These are phyloP conservation scores for Usnea hakonensis DNA, from an alignment of 495 filamentous ascomycete genomes.

Conservation along the genomic window DNA sequence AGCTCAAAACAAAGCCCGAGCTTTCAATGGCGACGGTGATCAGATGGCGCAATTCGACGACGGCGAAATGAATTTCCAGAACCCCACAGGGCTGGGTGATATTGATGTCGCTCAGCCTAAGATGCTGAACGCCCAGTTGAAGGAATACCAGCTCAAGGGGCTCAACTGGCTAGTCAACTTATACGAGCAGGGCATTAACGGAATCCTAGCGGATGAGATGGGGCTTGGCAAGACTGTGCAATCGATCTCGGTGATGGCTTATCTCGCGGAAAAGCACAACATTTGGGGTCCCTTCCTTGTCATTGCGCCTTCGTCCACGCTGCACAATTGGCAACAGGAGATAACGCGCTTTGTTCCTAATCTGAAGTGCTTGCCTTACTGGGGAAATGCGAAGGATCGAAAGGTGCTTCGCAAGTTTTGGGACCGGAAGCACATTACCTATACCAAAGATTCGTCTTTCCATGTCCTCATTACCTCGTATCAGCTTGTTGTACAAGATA, in stretches of 20 bases:
- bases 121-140: conserved; percentile 86
- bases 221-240: conserved; percentile 98
- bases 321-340: conserved; percentile 99
- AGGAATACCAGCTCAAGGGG: conserved; percentile 97
- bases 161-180: conserved; percentile 98
- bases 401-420: conserved; percentile 98
- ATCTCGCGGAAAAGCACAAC: conserved; percentile 91
- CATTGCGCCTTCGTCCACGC: conserved; percentile 88
- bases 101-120: conserved; percentile 92
- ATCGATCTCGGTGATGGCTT: conserved; percentile 98
- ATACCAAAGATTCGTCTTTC: conserved; percentile 85
- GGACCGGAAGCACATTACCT: conserved; percentile 95
- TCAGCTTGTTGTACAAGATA: conserved; percentile 91
- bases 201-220: conserved; percentile 98
- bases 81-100: conserved; percentile 86
- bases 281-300: conserved; percentile 99
- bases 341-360: conserved; percentile 88
- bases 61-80: conserved; percentile 99
- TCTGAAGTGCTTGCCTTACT: conserved; percentile 93
- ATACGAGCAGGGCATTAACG: conserved; percentile 99
- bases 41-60: conserved; percentile 51
- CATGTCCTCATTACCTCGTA: conserved; percentile 96
- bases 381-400: conserved; percentile 89
- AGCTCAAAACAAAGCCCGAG: conserved; percentile 81
- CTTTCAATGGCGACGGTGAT: conserved; percentile 70